phyloP scores from a whole-genome alignment of 108 stramenopile genomes.

The Licmophora abbreviata region DNA sequence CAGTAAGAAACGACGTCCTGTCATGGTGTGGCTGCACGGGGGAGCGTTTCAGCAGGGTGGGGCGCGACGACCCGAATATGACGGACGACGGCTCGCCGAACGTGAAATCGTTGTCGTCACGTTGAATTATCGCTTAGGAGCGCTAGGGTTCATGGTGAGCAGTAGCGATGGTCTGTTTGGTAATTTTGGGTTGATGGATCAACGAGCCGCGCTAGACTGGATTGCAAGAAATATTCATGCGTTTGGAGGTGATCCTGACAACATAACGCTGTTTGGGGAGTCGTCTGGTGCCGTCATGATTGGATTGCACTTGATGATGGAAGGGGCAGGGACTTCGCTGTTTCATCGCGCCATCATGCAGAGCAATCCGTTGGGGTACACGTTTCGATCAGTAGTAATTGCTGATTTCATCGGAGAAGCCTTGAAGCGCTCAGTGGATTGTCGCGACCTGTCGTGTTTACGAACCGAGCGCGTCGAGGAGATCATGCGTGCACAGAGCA shows the following conservation, averaged over 20 bases:
- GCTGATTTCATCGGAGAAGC: constrained; percentile 81
- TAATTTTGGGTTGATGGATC: constrained; percentile 66
- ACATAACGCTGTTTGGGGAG: constrained; percentile 81
- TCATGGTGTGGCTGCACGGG: constrained; percentile 63
- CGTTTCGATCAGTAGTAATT: constrained; percentile 62
- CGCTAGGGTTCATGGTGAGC: constrained; percentile 59
- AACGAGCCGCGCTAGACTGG: constrained; percentile 75
- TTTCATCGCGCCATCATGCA: constrained; percentile 65
- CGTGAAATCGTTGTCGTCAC: constrained; percentile 55
- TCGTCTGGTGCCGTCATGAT: constrained; percentile 79
- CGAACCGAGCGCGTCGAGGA: constrained; percentile 68
- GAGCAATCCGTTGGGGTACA: constrained; percentile 72
- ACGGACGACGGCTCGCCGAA: constrained; percentile 50
- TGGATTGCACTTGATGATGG: constrained; percentile 70
- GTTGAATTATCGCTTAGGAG: constrained; percentile 63
- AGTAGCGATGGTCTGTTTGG: constrained; percentile 37
- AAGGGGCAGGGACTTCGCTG: constrained; percentile 42
- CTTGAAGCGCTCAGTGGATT: constrained; percentile 63
- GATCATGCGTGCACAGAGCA: constrained; percentile 65
- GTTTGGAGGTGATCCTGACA: constrained; percentile 83
- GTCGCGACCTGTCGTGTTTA: constrained; percentile 64
- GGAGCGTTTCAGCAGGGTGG: constrained; percentile 56
- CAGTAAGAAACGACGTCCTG: constrained; percentile 15
- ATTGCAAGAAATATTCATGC: constrained; percentile 58
- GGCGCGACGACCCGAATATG: constrained; percentile 37